Evolutionary conservation across 164 flowering plant genomes (phyloP).

Genomic region (Tetrastigma voinierianum): DNA sequence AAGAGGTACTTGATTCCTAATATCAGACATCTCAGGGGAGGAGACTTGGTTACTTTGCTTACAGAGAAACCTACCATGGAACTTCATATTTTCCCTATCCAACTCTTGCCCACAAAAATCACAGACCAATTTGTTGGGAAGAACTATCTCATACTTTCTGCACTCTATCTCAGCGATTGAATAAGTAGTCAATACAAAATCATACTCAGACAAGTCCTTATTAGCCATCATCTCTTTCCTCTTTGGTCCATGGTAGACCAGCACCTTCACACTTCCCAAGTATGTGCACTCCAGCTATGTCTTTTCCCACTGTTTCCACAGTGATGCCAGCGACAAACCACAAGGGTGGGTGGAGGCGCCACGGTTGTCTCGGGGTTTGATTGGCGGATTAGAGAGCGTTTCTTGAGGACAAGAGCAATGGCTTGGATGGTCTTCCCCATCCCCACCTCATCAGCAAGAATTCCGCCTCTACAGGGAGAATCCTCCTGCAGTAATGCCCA

Average conservation of each 20-base stretch:
- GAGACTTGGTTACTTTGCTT: not conserved
- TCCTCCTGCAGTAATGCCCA: constrained; percentile 93
- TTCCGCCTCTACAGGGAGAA: constrained; percentile 70
- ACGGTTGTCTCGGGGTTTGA: not conserved
- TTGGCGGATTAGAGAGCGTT: constrained; percentile 5
- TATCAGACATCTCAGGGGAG: no score
- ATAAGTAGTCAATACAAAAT: constrained; percentile 91
- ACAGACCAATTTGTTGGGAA: constrained; percentile 41
- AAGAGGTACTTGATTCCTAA: constrained; percentile 11
- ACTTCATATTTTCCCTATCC: no score
- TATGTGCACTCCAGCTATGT: constrained; percentile 38
- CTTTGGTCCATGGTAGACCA: constrained; percentile 69
- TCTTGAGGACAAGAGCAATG: constrained; percentile 83
- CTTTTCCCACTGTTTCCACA: not conserved
- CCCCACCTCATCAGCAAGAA: constrained; percentile 99
- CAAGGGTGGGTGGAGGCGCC: not conserved
- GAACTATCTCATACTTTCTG: constrained; percentile 60
- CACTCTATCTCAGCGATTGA: constrained; percentile 40
- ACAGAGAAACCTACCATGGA: not conserved
- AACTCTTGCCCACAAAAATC: constrained; percentile 57
- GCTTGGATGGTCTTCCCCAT: constrained; percentile 99
- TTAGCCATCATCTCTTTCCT: constrained; percentile 42
- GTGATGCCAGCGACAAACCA: not conserved
- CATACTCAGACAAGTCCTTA: constrained; percentile 46
- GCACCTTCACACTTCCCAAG: constrained; percentile 81